phyloP scores from a whole-genome alignment of 2,329 filamentous ascomycete genomes.

The Rhytidhysteron rufulum region DNA sequence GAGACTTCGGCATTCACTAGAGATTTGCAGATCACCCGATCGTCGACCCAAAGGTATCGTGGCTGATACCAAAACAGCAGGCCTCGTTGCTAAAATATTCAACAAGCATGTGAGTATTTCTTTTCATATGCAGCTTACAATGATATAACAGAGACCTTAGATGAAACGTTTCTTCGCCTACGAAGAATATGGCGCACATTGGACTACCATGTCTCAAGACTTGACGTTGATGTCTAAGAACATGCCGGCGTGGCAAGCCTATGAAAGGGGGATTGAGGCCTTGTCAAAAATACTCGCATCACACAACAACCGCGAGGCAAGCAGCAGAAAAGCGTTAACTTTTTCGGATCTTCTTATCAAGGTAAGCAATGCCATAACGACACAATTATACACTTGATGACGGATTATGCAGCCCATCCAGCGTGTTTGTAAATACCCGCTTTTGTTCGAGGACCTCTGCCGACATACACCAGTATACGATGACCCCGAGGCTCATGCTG shows the following conservation, averaged over 20 bases:
- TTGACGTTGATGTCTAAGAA: conserved; percentile 65
- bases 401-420: conserved; percentile 71
- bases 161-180: conserved; percentile 81
- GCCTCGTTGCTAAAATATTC: conserved; percentile 53
- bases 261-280: conserved; percentile 81
- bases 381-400: neutral
- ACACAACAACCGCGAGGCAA: conserved; percentile 59
- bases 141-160: conserved; percentile 45
- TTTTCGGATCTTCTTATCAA: conserved; percentile 88
- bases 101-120: conserved; percentile 46
- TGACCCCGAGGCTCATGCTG: conserved; percentile 76
- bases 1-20: conserved; percentile 43
- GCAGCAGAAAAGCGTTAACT: conserved; percentile 71
- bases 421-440: conserved; percentile 82
- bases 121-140: conserved; percentile 1
- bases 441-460: conserved; percentile 79
- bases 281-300: conserved; percentile 72
- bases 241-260: conserved; percentile 70
- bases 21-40: conserved; percentile 40
- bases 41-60: conserved; percentile 34
- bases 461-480: conserved; percentile 81
- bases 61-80: conserved; percentile 52
- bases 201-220: conserved; percentile 79
- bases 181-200: conserved; percentile 87
- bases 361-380: conserved; percentile 46